Percentiles rank a stretch among this genome's conserved stretches.
These are phyloP conservation scores for Suillus subalutaceus DNA, from an alignment of 768 basidiomycete genomes.

Conservation along the genomic window DNA sequence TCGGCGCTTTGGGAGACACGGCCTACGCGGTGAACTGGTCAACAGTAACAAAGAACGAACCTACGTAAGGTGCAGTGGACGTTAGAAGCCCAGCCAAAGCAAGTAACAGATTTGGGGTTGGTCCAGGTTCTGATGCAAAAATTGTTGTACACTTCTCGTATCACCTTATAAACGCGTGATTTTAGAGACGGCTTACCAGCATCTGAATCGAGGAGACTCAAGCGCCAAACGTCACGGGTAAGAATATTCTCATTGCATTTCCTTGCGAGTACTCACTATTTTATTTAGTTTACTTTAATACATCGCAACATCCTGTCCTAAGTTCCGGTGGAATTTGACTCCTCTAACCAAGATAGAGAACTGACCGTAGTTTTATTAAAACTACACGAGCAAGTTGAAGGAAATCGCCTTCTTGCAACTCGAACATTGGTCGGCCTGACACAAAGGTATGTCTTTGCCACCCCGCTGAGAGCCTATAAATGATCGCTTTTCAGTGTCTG, in stretches of 20 bases:
- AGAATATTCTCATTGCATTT: neutral
- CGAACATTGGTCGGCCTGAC: neutral
- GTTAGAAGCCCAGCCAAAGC: neutral
- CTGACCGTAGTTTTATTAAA: neutral
- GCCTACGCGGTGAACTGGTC: neutral
- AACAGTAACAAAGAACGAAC: neutral
- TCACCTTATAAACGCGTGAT: neutral
- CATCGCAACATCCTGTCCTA: neutral
- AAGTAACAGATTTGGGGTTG: neutral
- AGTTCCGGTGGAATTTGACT: neutral
- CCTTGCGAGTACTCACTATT: neutral
- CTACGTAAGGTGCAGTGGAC: neutral
- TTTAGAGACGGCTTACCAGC: neutral
- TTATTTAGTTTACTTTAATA: neutral
- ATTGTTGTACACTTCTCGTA: neutral
- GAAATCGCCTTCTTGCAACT: neutral
- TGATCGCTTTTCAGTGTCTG: neutral
- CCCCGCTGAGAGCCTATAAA: neutral
- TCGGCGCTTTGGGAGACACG: neutral
- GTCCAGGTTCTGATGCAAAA: neutral
- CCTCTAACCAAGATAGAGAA: neutral
- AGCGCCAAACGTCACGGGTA: neutral
- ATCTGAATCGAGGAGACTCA: neutral
- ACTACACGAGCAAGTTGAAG: too few species aligned
- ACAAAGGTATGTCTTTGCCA: too few species aligned